A percentile compares a stretch with the other conserved stretches of the same genome.
Evolutionary conservation across 257 asterid genomes (phyloP).

Genomic region (Capsicum pubescens): DNA sequence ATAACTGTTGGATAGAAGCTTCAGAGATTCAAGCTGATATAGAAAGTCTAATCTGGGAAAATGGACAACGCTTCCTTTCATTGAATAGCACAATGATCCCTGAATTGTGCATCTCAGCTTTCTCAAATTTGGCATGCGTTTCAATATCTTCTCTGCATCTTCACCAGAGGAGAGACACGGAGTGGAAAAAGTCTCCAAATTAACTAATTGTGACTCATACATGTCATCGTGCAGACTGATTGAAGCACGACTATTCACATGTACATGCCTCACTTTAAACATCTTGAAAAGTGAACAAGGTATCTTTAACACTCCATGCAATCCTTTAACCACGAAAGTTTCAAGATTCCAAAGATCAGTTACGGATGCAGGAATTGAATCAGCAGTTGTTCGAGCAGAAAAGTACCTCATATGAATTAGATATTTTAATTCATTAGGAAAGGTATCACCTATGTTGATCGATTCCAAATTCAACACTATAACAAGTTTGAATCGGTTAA

Average conservation of each 20-base stretch:
- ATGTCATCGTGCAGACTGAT: background rate
- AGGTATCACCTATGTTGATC: background rate
- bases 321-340: background rate
- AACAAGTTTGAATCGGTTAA: slow-evolving; percentile 21
- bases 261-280: background rate
- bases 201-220: background rate
- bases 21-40: background rate
- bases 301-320: background rate
- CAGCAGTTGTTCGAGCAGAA: background rate
- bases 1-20: background rate
- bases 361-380: background rate
- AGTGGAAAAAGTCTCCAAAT: slow-evolving; percentile 8
- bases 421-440: background rate
- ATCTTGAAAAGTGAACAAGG: background rate
- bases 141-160: background rate
- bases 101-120: background rate
- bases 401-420: slow-evolving; percentile 28
- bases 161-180: background rate
- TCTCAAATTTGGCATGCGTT: background rate
- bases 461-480: slow-evolving; percentile 13
- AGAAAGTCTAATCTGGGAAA: slow-evolving; percentile 6
- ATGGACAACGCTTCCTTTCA: background rate
- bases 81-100: slow-evolving; percentile 1
- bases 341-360: slow-evolving; percentile 9
- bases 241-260: background rate